Evolutionary conservation across 768 basidiomycete species (phyloP).

Genomic region (Pilatotrama ljubarskyi): DNA sequence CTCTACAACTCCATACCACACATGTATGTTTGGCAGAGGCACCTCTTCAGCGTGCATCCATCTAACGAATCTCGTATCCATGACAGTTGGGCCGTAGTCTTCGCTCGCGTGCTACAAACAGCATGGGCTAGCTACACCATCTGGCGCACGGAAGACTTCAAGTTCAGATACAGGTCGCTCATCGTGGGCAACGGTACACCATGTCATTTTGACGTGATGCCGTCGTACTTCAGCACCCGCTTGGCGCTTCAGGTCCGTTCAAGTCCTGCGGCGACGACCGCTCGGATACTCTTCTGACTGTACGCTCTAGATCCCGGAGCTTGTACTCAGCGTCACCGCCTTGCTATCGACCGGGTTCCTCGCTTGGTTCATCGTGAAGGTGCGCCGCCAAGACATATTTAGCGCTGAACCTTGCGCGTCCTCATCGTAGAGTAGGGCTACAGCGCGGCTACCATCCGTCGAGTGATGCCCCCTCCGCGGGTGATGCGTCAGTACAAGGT

Average conservation of each 20-base stretch:
- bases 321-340: conserved; percentile 45
- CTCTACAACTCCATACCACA: conserved; percentile 55
- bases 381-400: conserved; percentile 14
- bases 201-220: conserved; percentile 51
- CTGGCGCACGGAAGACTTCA: conserved; percentile 44
- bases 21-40: conserved; percentile 36
- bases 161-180: conserved; percentile 38
- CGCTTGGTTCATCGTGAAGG: conserved; percentile 48
- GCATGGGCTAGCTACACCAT: conserved; percentile 53
- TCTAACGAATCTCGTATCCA: neutral
- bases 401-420: neutral
- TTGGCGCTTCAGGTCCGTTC: conserved; percentile 43
- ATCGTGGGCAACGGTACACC: conserved; percentile 42
- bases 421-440: conserved; percentile 37
- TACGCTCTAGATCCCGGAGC: conserved; percentile 46
- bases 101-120: conserved; percentile 47
- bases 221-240: conserved; percentile 44
- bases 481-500: conserved; percentile 54
- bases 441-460: conserved; percentile 48
- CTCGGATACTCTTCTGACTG: too few relatives aligned
- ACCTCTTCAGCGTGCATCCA: neutral
- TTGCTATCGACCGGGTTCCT: conserved; percentile 44
- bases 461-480: conserved; percentile 52
- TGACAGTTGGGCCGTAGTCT: conserved; percentile 47
- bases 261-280: neutral